Evolutionary conservation across 2,329 filamentous ascomycete species (phyloP).

Genomic region (Macrophomina phaseolina): DNA sequence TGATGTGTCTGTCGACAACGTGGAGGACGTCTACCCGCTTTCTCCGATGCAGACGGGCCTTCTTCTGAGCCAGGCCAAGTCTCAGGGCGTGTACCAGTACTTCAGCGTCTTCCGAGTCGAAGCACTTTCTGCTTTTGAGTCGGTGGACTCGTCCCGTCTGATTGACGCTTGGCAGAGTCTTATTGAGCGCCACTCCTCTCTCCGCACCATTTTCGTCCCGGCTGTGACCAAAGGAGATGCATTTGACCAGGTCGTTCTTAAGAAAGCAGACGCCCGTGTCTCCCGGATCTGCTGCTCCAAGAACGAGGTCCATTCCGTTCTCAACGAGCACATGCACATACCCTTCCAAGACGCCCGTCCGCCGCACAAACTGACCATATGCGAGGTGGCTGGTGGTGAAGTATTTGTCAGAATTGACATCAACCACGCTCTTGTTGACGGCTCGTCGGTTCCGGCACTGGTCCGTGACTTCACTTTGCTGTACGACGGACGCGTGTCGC

Average conservation of each 20-base stretch:
- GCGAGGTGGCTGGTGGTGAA: background rate
- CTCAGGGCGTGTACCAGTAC: slow-evolving; percentile 6
- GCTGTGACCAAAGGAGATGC: slow-evolving; percentile 39
- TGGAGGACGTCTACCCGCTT: slow-evolving; percentile 26
- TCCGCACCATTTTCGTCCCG: slow-evolving; percentile 43
- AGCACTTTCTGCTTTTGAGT: background rate
- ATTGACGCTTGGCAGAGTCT: slow-evolving; percentile 44
- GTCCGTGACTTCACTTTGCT: slow-evolving; percentile 53
- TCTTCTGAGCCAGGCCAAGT: slow-evolving; percentile 18
- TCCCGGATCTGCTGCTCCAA: slow-evolving; percentile 26
- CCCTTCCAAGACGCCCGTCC: slow-evolving; percentile 41
- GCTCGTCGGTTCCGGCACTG: slow-evolving; percentile 57
- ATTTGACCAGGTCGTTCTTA: slow-evolving; percentile 40
- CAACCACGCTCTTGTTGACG: slow-evolving; percentile 60
- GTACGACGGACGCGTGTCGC: slow-evolving; percentile 45
- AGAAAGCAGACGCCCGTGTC: slow-evolving; percentile 13
- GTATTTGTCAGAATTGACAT: slow-evolving; percentile 50
- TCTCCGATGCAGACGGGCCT: slow-evolving; percentile 25
- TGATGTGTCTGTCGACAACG: slow-evolving; percentile 32
- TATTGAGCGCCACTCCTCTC: slow-evolving; percentile 40
- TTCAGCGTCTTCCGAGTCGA: slow-evolving; percentile 7
- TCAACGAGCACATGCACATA: slow-evolving; percentile 33
- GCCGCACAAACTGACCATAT: slow-evolving; percentile 41
- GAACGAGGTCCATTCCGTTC: slow-evolving; percentile 1
- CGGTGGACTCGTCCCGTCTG: slow-evolving; percentile 36